These are phyloP conservation scores for Aspergillus hortae DNA, from an alignment of 2,329 filamentous ascomycete species.

Conservation along the genomic window DNA sequence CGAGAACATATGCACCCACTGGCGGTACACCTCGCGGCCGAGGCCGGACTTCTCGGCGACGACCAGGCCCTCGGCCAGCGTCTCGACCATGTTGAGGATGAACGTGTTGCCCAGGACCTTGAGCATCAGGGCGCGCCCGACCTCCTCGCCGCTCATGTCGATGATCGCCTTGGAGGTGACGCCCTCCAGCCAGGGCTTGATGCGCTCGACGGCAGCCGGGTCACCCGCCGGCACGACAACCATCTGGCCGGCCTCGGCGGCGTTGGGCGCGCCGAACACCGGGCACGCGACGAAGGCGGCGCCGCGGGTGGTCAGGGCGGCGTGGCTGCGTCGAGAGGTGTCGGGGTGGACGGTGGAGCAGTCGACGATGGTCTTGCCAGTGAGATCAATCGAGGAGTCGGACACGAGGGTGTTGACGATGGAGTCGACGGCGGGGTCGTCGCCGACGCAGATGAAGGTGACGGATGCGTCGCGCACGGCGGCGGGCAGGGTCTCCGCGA, in stretches of 20 bases:
- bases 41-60: constrained; percentile 78
- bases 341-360: constrained; percentile 86
- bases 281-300: constrained; percentile 73
- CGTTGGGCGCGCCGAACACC: constrained; percentile 42
- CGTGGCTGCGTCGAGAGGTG: constrained; percentile 65
- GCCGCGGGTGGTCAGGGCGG: constrained; percentile 54
- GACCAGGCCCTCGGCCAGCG: constrained; percentile 73
- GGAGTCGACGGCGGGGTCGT: constrained; percentile 68
- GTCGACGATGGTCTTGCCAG: constrained; percentile 77
- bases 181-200: constrained; percentile 67
- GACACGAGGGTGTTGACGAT: constrained; percentile 57
- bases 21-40: constrained; percentile 65
- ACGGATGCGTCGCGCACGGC: constrained; percentile 68
- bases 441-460: constrained; percentile 75
- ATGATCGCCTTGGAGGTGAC: constrained; percentile 68
- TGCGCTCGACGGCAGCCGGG: constrained; percentile 56
- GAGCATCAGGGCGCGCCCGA: constrained; percentile 65
- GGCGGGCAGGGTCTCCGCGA: constrained; percentile 61
- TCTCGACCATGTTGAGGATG: constrained; percentile 75
- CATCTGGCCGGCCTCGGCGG: constrained; percentile 62
- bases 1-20: constrained; percentile 70
- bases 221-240: constrained; percentile 71
- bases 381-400: constrained; percentile 46
- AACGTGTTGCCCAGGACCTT: constrained; percentile 88
- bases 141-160: constrained; percentile 67